Evolutionary conservation across 176 grass and related monocot species (phyloP), one percentile per base, ranked within the genome.

Genomic region (Microstegium vimineum): DNA sequence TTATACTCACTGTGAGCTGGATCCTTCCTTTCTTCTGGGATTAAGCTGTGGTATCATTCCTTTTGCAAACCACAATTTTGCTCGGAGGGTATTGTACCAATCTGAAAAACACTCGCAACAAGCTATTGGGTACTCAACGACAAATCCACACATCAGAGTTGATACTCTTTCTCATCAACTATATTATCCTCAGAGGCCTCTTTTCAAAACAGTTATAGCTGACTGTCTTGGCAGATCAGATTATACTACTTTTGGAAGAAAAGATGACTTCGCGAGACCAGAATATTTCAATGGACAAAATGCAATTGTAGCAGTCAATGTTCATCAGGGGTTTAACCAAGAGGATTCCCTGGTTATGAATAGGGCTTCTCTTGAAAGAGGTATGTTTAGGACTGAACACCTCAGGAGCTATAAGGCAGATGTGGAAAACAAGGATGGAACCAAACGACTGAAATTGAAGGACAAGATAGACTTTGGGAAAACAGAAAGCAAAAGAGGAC

Each of bases 311-410:
- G 92, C 92, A 8, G 92, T 98, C 26, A 98, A 98, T 77, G 88
- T 98, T 89, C 92, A 98, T 87, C 92, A 95, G 83, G 95, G 92
- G 18, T 98, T 88, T 88, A 98, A 98, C 75, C 92, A 98, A 85
- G 95, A 98, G 90, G 90, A 98, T 87, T 98, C 95, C 17, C 82
- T 98, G 32, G 90, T 98, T 84, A 91, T 98, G 95, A 98, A 98
- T 87, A 94, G 76, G 69, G 80, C 95, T 80, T 98, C 95, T 68
- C 78, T 98, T 71, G 96, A 98, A 64, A 84, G 96, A 20, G 93
- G 96, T 60, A 98, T 98, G 96, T 98, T 93, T 71, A 86, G 89
- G 57, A 98, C 89, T 25, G 93, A 95, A 73, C 96, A 95, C 66
- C 74, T 95, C 11, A 86, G 90, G 82, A 95, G 80, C 60, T 95